phyloP scores from a whole-genome alignment of 768 basidiomycete genomes.

The Leccinellum luteum region DNA sequence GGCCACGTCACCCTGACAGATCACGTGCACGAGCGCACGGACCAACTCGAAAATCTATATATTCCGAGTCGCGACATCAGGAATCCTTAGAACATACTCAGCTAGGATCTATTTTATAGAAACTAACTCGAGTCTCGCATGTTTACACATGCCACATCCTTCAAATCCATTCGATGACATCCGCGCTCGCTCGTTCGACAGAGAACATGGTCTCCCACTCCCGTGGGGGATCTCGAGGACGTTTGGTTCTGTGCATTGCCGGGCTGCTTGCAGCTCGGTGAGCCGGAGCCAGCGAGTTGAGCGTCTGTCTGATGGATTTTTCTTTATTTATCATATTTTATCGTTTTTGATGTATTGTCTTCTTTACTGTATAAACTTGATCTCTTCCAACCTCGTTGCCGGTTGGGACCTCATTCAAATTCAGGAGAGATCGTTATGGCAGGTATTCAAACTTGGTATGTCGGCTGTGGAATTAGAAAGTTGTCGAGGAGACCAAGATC shows the following conservation, averaged over 20 bases:
- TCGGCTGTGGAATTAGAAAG: no score
- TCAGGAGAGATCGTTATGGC: no score
- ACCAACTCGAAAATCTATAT: conserved; percentile 37
- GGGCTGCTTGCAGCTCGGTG: conserved; percentile 28
- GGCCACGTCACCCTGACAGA: background rate
- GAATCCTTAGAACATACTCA: conserved; percentile 70
- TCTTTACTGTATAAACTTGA: background rate
- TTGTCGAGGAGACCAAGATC: no score
- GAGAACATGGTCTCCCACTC: conserved; percentile 53
- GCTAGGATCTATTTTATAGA: conserved; percentile 80
- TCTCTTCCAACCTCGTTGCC: no score
- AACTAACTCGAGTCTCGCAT: conserved; percentile 79
- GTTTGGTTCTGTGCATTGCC: conserved; percentile 45
- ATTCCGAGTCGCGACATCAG: conserved; percentile 14
- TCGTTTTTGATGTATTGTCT: background rate
- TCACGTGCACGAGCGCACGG: conserved; percentile 33
- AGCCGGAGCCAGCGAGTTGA: conserved; percentile 48
- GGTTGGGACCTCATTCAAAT: no score
- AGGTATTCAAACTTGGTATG: no score
- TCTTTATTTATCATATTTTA: no score
- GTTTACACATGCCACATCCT: conserved; percentile 73
- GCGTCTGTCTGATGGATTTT: conserved; percentile 63
- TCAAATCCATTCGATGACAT: conserved; percentile 72
- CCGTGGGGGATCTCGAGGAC: conserved; percentile 55
- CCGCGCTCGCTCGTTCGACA: conserved; percentile 61